These are phyloP conservation scores for Russula lepida DNA, from an alignment of 768 basidiomycete species.

Conservation along the genomic window DNA sequence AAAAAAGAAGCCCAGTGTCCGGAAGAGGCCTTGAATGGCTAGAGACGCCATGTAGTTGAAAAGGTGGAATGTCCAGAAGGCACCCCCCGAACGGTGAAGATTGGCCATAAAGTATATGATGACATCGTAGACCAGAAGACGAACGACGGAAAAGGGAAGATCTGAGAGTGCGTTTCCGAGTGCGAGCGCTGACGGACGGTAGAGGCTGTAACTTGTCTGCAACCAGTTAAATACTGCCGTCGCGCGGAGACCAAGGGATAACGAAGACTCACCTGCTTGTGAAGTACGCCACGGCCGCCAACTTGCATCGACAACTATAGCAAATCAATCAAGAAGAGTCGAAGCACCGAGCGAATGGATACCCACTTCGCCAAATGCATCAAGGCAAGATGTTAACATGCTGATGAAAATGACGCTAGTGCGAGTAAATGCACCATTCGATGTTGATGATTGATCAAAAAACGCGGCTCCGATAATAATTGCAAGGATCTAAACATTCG, in stretches of 20 bases:
- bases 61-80: conserved; percentile 54
- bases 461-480: conserved; percentile 68
- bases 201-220: conserved; percentile 53
- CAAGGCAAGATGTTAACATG: conserved; percentile 56
- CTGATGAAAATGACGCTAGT: conserved; percentile 73
- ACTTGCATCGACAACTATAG: conserved; percentile 62
- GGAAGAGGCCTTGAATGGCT: conserved; percentile 79
- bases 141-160: conserved; percentile 55
- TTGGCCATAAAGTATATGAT: conserved; percentile 63
- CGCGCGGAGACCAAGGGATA: not conserved
- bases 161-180: conserved; percentile 62
- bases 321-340: not conserved
- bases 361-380: conserved; percentile 61
- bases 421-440: conserved; percentile 80
- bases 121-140: conserved; percentile 53
- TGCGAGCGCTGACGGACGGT: conserved; percentile 55
- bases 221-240: not conserved
- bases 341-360: not conserved
- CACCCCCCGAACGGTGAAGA: conserved; percentile 34
- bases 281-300: conserved; percentile 68
- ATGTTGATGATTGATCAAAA: conserved; percentile 60
- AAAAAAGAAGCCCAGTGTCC: conserved; percentile 54
- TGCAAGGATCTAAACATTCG: conserved; percentile 40
- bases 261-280: conserved; percentile 43
- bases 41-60: conserved; percentile 58